Evolutionary conservation across 2,329 filamentous ascomycete genomes (phyloP).

Genomic region (Catunica adiposa): DNA sequence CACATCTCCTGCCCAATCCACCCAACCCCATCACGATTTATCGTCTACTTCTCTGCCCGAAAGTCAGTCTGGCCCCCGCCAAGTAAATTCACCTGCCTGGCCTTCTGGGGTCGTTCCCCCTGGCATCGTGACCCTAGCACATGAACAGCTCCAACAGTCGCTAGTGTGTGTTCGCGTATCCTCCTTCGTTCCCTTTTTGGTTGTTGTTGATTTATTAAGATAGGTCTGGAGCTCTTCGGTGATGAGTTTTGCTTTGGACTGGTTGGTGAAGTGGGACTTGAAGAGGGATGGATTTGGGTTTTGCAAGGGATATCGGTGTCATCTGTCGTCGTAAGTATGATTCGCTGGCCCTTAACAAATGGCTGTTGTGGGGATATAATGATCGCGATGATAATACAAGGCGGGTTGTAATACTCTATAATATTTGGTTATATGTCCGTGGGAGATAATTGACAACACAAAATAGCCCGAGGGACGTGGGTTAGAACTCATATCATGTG

Average conservation of each 20-base stretch:
- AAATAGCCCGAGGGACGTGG: neutral
- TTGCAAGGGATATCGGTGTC: no score
- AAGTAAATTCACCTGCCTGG: no score
- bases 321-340: no score
- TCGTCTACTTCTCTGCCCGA: neutral
- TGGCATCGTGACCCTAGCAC: neutral
- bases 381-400: no score
- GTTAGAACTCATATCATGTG: neutral
- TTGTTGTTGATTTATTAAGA: neutral
- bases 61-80: neutral
- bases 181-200: neutral
- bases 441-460: neutral
- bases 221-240: neutral
- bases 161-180: neutral
- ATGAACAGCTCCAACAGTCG: neutral
- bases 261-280: neutral
- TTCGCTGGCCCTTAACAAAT: no score
- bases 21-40: neutral
- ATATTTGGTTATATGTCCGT: no score
- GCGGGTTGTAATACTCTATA: no score
- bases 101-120: no score
- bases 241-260: neutral
- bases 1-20: neutral
- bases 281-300: neutral
- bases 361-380: no score